Evolutionary conservation across 441 rosid species (phyloP).

Genomic region (Iberis amara): DNA sequence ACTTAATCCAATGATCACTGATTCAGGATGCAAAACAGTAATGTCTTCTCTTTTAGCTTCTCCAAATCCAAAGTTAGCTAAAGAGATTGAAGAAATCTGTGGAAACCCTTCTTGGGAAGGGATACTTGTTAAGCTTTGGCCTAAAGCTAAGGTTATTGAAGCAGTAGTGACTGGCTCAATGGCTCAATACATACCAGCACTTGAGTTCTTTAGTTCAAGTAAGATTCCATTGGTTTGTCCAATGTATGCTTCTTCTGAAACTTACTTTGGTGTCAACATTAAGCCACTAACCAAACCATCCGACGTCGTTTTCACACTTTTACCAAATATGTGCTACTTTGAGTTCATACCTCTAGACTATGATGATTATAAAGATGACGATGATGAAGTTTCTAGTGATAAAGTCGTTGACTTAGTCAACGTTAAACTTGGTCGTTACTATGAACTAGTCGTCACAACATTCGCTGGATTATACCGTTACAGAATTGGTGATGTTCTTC

Average conservation of each 20-base stretch:
- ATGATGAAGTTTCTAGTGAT: conserved; percentile 44
- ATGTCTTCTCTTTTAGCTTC: conserved; percentile 42
- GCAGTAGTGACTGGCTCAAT: conserved; percentile 89
- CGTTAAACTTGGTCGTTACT: conserved; percentile 63
- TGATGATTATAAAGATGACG: conserved; percentile 54
- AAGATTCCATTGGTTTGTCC: conserved; percentile 75
- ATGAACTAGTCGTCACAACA: conserved; percentile 81
- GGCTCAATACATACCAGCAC: conserved; percentile 83
- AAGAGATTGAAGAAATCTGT: conserved; percentile 66
- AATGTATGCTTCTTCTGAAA: conserved; percentile 94
- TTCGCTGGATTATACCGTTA: conserved; percentile 73
- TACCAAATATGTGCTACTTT: conserved; percentile 88
- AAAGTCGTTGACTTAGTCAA: conserved; percentile 59
- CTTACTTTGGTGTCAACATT: conserved; percentile 85
- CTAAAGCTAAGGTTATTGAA: conserved; percentile 74
- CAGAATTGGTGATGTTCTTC: conserved; percentile 84
- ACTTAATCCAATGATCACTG: conserved; percentile 49
- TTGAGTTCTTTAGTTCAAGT: conserved; percentile 45
- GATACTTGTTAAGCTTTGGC: conserved; percentile 73
- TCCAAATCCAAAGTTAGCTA: conserved; percentile 57
- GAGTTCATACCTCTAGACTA: conserved; percentile 76
- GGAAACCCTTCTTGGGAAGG: conserved; percentile 70
- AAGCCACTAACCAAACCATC: conserved; percentile 69
- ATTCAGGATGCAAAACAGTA: conserved; percentile 51
- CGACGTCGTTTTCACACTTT: conserved; percentile 70